Conservation (phyloP, 192 early-diverging fungal species). For the Entrophospora sp. region DNA sequence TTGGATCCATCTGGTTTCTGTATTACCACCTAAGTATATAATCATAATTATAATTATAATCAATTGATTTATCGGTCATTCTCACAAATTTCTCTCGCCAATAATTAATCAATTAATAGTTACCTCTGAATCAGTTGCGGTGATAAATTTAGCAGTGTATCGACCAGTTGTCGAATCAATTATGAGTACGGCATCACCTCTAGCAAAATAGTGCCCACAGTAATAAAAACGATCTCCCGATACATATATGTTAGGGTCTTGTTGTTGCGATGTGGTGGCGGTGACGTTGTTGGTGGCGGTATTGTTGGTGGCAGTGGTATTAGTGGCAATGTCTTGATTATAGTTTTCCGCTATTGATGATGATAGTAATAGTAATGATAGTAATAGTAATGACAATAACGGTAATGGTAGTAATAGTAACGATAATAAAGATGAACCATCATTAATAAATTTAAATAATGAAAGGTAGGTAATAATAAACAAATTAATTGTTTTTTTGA, state of each 20-base stretch:
- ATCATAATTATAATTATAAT: too few species aligned
- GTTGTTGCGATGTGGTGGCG: background rate
- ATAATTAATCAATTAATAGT: too few species aligned
- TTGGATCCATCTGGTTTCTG: slow-evolving; percentile 17
- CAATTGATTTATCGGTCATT: too few species aligned
- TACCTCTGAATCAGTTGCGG: slow-evolving; percentile 12
- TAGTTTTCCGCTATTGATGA: background rate
- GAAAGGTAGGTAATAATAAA: background rate
- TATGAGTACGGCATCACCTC: slow-evolving; percentile 15
- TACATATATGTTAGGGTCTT: background rate
- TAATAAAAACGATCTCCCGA: slow-evolving; percentile 1
- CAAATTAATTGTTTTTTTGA: too few species aligned
- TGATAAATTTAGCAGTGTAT: slow-evolving; percentile 16
- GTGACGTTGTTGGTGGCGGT: background rate
- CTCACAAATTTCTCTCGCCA: too few species aligned
- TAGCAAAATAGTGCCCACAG: background rate
- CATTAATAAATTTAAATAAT: background rate
- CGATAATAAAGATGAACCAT: too few species aligned
- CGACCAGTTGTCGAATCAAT: slow-evolving; percentile 11
- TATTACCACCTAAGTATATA: slow-evolving; percentile 15
- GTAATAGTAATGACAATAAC: background rate
- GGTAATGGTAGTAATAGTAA: too few species aligned
- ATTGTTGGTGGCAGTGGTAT: background rate
- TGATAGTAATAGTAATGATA: background rate
- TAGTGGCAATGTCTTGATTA: background rate